phyloP scores from a whole-genome alignment of 108 stramenopile species.

The Nannochloropsis oceanica region DNA sequence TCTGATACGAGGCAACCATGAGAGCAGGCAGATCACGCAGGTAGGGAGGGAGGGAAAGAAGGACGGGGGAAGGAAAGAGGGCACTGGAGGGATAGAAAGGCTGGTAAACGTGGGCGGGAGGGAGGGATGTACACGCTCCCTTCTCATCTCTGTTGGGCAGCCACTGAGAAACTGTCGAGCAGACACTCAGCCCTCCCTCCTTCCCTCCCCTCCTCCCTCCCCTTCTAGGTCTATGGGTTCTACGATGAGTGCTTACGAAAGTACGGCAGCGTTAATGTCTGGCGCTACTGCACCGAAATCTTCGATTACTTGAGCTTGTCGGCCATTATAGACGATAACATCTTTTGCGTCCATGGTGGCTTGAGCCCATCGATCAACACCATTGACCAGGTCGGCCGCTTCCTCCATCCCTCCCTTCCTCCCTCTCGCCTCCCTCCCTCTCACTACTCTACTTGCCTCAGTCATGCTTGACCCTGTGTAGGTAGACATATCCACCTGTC shows the following conservation, averaged over 20 bases:
- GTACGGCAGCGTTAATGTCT: slow-evolving; percentile 92
- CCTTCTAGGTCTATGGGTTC: slow-evolving; percentile 94
- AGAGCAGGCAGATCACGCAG: slow-evolving; percentile 89
- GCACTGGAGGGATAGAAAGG: background rate
- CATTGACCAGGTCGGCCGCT: slow-evolving; percentile 48
- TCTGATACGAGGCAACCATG: slow-evolving; percentile 93
- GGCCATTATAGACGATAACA: slow-evolving; percentile 89
- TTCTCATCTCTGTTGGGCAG: no score
- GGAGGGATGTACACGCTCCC: no score
- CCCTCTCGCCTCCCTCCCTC: background rate
- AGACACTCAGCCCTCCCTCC: no score
- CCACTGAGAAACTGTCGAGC: no score
- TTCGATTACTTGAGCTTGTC: slow-evolving; percentile 83
- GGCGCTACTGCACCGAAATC: slow-evolving; percentile 95
- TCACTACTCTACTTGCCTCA: background rate
- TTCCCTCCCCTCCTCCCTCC: background rate
- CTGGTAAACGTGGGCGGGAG: background rate
- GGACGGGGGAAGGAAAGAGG: background rate
- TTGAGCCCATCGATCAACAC: slow-evolving; percentile 82
- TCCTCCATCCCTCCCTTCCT: background rate
- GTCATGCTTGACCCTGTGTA: no score
- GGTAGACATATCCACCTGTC: no score
- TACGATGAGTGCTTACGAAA: slow-evolving; percentile 97
- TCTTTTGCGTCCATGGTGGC: slow-evolving; percentile 94
- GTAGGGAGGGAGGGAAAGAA: background rate